phyloP scores from a whole-genome alignment of 495 filamentous ascomycete species.

The Tuber umbilicatum region DNA sequence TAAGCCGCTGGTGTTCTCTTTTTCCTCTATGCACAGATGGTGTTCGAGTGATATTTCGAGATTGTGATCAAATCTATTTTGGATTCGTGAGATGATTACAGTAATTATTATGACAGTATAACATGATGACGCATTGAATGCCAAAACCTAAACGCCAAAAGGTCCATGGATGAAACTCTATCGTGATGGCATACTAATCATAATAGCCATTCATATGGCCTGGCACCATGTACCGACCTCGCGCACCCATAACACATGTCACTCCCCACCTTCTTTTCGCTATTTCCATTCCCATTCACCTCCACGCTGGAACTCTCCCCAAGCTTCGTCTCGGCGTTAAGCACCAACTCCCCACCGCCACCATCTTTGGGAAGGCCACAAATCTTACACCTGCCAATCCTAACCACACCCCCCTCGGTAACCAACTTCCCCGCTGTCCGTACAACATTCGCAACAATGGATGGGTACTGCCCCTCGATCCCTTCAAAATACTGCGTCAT shows the following conservation, averaged over 20 bases:
- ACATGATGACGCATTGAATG: neutral
- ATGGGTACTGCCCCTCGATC: constrained; percentile 81
- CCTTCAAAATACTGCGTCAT: constrained; percentile 82
- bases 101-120: neutral
- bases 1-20: constrained; percentile 32
- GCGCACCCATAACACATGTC: constrained; percentile 53
- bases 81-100: neutral
- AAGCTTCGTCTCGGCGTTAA: constrained; percentile 46
- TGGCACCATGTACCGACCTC: constrained; percentile 45
- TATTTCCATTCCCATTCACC: neutral
- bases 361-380: constrained; percentile 50
- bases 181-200: neutral
- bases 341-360: constrained; percentile 47
- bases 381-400: constrained; percentile 45
- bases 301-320: constrained; percentile 5
- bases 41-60: constrained; percentile 32
- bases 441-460: constrained; percentile 89
- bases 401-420: constrained; percentile 26
- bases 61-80: constrained; percentile 3
- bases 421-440: constrained; percentile 73
- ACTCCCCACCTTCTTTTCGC: constrained; percentile 2
- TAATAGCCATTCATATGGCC: constrained; percentile 31
- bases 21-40: constrained; percentile 19
- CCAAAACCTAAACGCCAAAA: neutral
- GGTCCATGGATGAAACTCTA: neutral